These are phyloP conservation scores for Cryphonectria parasitica DNA, from an alignment of 2,329 filamentous ascomycete species.

Conservation along the genomic window DNA sequence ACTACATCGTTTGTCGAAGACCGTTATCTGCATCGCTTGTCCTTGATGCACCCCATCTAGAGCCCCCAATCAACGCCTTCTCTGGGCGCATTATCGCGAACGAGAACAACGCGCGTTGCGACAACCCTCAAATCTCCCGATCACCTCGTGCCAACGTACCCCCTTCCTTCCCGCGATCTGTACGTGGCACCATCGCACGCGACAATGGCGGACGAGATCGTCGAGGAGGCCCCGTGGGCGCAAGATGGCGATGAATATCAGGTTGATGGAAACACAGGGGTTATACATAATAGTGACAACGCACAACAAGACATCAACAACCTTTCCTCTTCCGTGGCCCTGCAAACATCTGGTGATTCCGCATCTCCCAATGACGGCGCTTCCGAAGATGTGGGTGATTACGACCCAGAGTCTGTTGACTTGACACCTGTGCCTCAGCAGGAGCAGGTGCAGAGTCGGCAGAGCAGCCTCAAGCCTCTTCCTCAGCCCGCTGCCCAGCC, in stretches of 20 bases:
- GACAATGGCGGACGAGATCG: conserved; percentile 25
- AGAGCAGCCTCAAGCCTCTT: conserved; percentile 32
- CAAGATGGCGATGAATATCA: conserved; percentile 59
- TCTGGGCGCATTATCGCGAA: conserved; percentile 7
- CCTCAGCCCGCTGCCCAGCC: conserved; percentile 38
- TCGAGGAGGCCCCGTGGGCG: conserved; percentile 50
- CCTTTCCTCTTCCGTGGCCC: conserved; percentile 47
- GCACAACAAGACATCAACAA: conserved; percentile 50
- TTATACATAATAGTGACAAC: conserved; percentile 50
- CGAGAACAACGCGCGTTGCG: not conserved
- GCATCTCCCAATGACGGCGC: conserved; percentile 47
- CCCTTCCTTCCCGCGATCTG: not conserved
- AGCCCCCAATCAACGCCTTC: not conserved
- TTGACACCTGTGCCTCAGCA: conserved; percentile 35
- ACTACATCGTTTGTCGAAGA: not conserved
- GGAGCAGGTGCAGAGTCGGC: conserved; percentile 21
- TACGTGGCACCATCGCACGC: conserved; percentile 15
- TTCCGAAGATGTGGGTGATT: conserved; percentile 58
- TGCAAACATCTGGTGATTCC: conserved; percentile 54
- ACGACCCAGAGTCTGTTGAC: conserved; percentile 61
- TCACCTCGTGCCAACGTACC: conserved; percentile 2
- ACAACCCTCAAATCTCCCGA: not conserved
- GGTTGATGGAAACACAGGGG: conserved; percentile 46
- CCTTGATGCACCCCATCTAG: not conserved
- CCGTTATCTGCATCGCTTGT: not conserved